Conservation (phyloP, 306 rosid genomes). For the Argentina anserina region DNA sequence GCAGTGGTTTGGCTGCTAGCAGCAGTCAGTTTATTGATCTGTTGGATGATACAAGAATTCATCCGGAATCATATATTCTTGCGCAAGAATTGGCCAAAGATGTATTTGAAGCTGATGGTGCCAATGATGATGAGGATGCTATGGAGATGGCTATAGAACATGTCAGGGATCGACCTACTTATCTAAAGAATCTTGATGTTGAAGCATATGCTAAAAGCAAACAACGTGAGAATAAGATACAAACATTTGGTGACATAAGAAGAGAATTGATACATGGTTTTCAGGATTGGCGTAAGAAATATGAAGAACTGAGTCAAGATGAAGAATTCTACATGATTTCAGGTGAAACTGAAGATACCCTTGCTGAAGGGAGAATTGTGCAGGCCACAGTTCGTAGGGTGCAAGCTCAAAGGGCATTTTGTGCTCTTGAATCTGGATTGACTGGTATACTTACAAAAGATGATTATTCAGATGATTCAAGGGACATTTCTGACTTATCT, state of each 20-base stretch:
- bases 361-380: slow-evolving; percentile 88
- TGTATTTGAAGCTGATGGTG: slow-evolving; percentile 80
- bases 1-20: slow-evolving; percentile 90
- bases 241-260: slow-evolving; percentile 75
- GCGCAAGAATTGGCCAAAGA: slow-evolving; percentile 97
- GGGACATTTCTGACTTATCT: slow-evolving; percentile 78
- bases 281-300: slow-evolving; percentile 95
- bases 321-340: slow-evolving; percentile 95
- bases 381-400: slow-evolving; percentile 90
- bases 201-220: slow-evolving; percentile 69
- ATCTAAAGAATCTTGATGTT: slow-evolving; percentile 69
- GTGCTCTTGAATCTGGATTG: slow-evolving; percentile 91
- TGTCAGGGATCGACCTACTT: slow-evolving; percentile 80
- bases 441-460: slow-evolving; percentile 96
- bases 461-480: slow-evolving; percentile 84
- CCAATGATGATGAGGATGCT: slow-evolving; percentile 86
- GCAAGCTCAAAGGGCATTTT: slow-evolving; percentile 80
- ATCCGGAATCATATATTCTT: slow-evolving; percentile 86
- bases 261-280: slow-evolving; percentile 91
- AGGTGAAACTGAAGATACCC: slow-evolving; percentile 90
- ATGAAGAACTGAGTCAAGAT: slow-evolving; percentile 96
- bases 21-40: slow-evolving; percentile 91
- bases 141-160: slow-evolving; percentile 97
- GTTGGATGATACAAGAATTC: slow-evolving; percentile 96
- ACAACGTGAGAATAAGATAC: slow-evolving; percentile 56